Percentiles rank a stretch among this genome's conserved stretches.
Evolutionary conservation across 2,329 filamentous ascomycete species (phyloP).

Genomic region (Phialophora chinensis): DNA sequence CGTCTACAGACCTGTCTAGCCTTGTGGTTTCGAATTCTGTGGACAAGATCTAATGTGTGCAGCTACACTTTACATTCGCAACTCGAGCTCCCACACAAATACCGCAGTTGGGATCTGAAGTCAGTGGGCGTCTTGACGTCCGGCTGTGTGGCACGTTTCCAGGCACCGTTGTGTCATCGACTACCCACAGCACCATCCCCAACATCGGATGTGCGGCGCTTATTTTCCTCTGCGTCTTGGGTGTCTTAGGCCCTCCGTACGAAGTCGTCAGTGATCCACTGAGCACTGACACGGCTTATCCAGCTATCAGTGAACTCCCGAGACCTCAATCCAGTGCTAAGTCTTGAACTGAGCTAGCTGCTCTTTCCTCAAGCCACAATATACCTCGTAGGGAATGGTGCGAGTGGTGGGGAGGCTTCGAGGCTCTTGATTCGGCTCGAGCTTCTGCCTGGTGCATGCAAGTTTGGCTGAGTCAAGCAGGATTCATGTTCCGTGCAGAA

Average conservation of each 20-base stretch:
- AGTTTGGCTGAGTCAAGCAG: conserved; percentile 26
- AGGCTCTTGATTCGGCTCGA: background rate
- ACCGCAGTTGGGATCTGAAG: background rate
- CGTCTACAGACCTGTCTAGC: background rate
- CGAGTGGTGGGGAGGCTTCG: background rate
- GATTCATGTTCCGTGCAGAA: conserved; percentile 2
- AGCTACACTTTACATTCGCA: background rate
- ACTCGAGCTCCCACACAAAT: background rate
- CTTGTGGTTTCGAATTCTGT: background rate
- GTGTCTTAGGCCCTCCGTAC: background rate
- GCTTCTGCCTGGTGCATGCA: conserved; percentile 18
- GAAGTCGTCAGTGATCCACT: background rate
- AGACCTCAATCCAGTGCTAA: background rate
- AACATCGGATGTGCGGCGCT: background rate
- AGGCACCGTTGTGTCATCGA: background rate
- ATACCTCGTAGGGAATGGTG: conserved; percentile 15
- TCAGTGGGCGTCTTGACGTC: background rate
- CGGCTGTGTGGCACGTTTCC: background rate
- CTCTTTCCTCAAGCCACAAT: conserved; percentile 25
- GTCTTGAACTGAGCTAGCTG: background rate
- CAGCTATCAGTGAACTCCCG: background rate
- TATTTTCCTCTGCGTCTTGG: background rate
- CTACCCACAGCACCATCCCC: background rate
- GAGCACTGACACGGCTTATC: background rate
- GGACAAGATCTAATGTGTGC: background rate